A percentile compares a stretch with the other conserved stretches of the same genome.
phyloP scores from a whole-genome alignment of 108 stramenopile genomes.

The Schizochytrium sp. region DNA sequence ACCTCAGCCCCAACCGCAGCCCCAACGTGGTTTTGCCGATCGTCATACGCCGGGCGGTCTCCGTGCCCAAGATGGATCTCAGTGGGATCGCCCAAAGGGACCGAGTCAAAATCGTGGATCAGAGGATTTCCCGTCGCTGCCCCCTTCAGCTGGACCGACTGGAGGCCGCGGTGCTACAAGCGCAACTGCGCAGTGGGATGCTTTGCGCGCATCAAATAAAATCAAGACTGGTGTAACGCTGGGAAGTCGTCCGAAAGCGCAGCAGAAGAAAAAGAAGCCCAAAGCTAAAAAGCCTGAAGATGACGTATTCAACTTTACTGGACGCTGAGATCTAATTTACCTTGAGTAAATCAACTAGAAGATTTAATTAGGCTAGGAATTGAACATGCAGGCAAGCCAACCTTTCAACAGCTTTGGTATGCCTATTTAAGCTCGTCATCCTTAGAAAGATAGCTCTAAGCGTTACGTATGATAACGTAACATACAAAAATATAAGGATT shows the following conservation, averaged over 20 bases:
- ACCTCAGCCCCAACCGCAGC: not conserved
- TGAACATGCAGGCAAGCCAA: too few species aligned
- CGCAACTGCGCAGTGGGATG: conserved; percentile 35
- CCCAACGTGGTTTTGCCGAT: conserved; percentile 9
- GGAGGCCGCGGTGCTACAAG: conserved; percentile 25
- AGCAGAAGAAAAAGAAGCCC: conserved; percentile 9
- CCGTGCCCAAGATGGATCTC: not conserved
- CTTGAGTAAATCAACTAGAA: too few species aligned
- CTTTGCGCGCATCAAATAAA: not conserved
- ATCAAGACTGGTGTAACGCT: conserved; percentile 5
- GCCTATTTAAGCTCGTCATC: too few species aligned
- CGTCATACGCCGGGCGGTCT: not conserved
- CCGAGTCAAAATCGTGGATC: not conserved
- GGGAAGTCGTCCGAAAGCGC: not conserved
- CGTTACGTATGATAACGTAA: too few species aligned
- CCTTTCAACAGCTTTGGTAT: too few species aligned
- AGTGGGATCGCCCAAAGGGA: not conserved
- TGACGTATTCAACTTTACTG: conserved; percentile 3
- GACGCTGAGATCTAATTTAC: not conserved
- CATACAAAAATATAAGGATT: too few species aligned
- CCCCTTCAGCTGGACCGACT: not conserved
- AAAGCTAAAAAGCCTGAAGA: conserved; percentile 12
- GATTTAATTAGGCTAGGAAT: too few species aligned
- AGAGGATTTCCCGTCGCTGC: conserved; percentile 29
- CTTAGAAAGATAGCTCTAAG: too few species aligned